Evolutionary conservation across 352 stramenopile species (phyloP).

Genomic region (Phytophthora niederhauseri): DNA sequence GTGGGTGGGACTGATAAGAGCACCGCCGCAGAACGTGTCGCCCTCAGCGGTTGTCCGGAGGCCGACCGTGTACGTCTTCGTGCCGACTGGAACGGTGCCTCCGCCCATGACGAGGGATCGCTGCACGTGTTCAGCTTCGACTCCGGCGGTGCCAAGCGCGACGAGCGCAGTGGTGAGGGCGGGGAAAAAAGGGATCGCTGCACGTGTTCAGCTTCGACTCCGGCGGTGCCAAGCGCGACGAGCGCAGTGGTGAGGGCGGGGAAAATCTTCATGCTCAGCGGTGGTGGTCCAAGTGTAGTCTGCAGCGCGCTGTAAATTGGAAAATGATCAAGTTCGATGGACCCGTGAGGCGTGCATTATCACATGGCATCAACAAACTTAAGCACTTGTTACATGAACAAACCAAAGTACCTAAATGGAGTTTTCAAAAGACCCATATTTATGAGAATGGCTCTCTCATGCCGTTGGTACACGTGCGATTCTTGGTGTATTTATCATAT

Average conservation of each 20-base stretch:
- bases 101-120: not conserved
- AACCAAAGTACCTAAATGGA: too few relatives aligned
- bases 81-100: conserved; percentile 20
- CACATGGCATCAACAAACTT: too few relatives aligned
- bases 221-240: not conserved
- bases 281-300: too few relatives aligned
- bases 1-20: conserved; percentile 7
- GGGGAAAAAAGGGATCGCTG: not conserved
- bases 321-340: too few relatives aligned
- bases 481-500: too few relatives aligned
- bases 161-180: not conserved
- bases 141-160: not conserved
- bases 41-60: conserved; percentile 25
- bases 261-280: not conserved
- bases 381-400: too few relatives aligned
- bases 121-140: not conserved
- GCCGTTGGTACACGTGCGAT: too few relatives aligned
- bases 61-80: conserved; percentile 39
- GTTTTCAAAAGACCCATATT: too few relatives aligned
- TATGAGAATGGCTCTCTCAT: too few relatives aligned
- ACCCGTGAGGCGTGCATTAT: too few relatives aligned
- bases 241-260: not conserved
- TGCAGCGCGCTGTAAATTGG: too few relatives aligned
- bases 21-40: conserved; percentile 19
- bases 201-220: not conserved